Percentiles rank a stretch among this genome's conserved stretches.
Evolutionary conservation across 2,329 filamentous ascomycete species (phyloP).

Genomic region (Lachnum nothofagi): DNA sequence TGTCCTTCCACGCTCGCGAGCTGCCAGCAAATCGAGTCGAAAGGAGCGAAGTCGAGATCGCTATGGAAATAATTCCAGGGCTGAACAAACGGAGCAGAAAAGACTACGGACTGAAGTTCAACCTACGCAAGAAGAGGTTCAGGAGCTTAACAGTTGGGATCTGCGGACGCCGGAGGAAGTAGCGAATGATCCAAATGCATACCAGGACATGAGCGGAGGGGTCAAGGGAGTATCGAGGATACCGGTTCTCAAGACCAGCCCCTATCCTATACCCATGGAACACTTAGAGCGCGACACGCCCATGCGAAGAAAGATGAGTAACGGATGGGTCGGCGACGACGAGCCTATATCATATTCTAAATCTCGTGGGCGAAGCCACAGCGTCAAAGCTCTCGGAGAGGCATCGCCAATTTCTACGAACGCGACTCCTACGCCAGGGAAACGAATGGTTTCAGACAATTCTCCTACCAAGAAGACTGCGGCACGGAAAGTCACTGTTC

Average conservation of each 20-base stretch:
- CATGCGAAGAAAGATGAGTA: constrained; percentile 55
- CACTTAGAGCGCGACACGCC: constrained; percentile 70
- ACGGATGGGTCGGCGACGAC: constrained; percentile 49
- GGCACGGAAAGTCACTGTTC: constrained; percentile 21
- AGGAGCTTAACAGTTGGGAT: constrained; percentile 57
- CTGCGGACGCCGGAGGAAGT: constrained; percentile 74
- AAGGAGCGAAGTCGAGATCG: constrained; percentile 37
- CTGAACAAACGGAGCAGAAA: constrained; percentile 37
- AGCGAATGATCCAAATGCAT: constrained; percentile 52
- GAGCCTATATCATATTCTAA: constrained; percentile 56
- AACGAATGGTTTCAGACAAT: constrained; percentile 36
- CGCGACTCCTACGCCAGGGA: constrained; percentile 37
- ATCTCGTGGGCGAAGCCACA: constrained; percentile 65
- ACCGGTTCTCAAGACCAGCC: constrained; percentile 76
- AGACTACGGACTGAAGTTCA: constrained; percentile 34
- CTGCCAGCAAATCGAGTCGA: constrained; percentile 44
- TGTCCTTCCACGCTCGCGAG: constrained; percentile 49
- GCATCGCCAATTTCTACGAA: constrained; percentile 24
- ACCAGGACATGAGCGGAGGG: constrained; percentile 47
- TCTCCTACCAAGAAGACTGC: constrained; percentile 49
- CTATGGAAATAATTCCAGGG: constrained; percentile 27
- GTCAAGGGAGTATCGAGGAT: constrained; percentile 72
- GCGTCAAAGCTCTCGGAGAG: constrained; percentile 54
- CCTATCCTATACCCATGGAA: constrained; percentile 66
- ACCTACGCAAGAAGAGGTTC: constrained; percentile 35